Evolutionary conservation across 2,329 filamentous ascomycete species (phyloP), one percentile per base, ranked within the genome.

Genomic region (Sporothrix humicola): DNA sequence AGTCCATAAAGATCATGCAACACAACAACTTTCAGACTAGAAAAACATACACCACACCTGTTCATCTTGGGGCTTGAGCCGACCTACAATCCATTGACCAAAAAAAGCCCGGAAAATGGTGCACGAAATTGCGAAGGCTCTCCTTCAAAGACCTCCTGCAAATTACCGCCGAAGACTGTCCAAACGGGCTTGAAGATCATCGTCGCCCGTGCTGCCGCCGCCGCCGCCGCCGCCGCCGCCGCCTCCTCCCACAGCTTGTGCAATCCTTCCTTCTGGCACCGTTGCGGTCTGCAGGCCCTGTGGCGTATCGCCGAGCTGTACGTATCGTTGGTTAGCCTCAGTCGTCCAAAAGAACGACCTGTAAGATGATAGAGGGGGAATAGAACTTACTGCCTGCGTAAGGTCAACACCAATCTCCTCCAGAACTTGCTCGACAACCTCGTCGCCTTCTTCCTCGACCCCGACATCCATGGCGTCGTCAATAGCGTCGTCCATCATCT

Each of bases 401-500:
- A 98, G 87, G 80, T 99, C 95, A 44, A 99, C 91, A 71, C 96
- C 96, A 81, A 99, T 97, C 83, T 98, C 96, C 80, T 98, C 96
- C 79, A 99, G 83, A 5, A 99, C 93, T 83, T 98, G 94, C 79
- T 97, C 97, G 48, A 99, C 94, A 13, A 98, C 93, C 81, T 99
- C 96, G 78, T 99, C 96, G 48, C 95, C 93, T 82, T 98, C 96
- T 78, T 97, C 96, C 80, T 99, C 96, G 75, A 97, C 90, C 17
- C 89, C 90, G 52, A 97, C 86, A 31, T 97, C 96, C 79, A 96
- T 98, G 69, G 95, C 95, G 81, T 99, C 96, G 81, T 99, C 96
- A 74, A 99, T 96, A 23, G 94, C 95, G 82, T 98, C 96, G 80
- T 98, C 95, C 96, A 99, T 98, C 93, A 99, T 98, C 83, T 98